Base-by-base conservation (phyloP, 345 rosid species). In the Populus euphratica region DNA sequence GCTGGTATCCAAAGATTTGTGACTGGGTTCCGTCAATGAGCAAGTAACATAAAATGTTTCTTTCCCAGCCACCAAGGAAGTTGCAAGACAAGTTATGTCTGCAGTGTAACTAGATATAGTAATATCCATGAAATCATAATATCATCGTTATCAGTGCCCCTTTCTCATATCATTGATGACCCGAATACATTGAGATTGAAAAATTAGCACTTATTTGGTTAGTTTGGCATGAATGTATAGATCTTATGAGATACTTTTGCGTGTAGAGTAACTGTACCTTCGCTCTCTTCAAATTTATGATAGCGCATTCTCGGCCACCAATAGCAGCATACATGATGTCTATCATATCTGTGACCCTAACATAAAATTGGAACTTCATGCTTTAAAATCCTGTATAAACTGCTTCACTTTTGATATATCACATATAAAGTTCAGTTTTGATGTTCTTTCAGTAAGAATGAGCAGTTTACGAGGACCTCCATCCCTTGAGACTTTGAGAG, bases 1-100 rank as follows among this genome's bases (percentile, higher is more conserved):
- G 90, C 90, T 75, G 97, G 94, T 36, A 81, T 92, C 66, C 78
- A 69, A 69, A 88, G 93, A 67, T 93, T 92, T 65, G 85, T 91
- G 71, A 88, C 90, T 39, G 98, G 93, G 43, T 88, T 91, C 79
- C 87, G 80, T 61, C 82, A 13, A 66, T 86, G 47, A 41, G 33
- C n/a, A 29, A 39, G 23, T 7, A 52, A 18, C 59, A 52, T 52
- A 52, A 52, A 35, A 17, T 68, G 61, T 13, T 36, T 20, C 50
- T 56, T 35, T 68, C 38, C 59, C 59, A 52, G 23, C 23, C 59
- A 52, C 21, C 59, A 52, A 52, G n/a, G 21, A 20, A 52, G 59
- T 18, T 52, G 59, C 59, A 17, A 20, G 59, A 18, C 59, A 20
- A 52, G 59, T 52, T 20, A 7, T 20, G 59, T 20, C n/a, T 43